Evolutionary conservation across 495 filamentous ascomycete genomes (phyloP), one percentile per base, ranked within the genome.

Genomic region (Penicillium robsamsonii): DNA sequence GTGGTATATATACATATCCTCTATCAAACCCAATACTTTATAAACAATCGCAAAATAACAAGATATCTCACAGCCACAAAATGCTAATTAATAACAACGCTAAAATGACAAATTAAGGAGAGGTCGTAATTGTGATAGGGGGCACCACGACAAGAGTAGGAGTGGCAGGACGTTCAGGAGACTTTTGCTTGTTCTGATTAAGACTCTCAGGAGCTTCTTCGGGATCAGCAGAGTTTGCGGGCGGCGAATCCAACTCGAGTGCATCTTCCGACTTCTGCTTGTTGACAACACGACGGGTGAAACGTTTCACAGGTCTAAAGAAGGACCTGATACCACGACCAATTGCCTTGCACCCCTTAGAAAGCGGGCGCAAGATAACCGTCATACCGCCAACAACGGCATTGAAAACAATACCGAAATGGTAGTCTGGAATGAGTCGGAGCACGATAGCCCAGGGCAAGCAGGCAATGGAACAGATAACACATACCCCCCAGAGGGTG

Each of bases 401-500:
- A 48, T 73, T 64, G 50, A 81, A 79, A 7, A 77, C 67, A 30
- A 67, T 35, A 1, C 70, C 77, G 18, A 84, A 77, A 31, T 81
- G 78, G 49, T 72, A 68, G 53, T 89, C 86, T 0, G 86, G 86
- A 30, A 87, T 80, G 11, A 84, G 77, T 49, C 91, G 86, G 49
- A 94, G 82, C 25, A 84, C 68, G 35, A 90, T 78, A 5, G 88
- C 91, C 61, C 89, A 82, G 4, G 88, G 86, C 13, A 94, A 82
- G 63, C 89, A 91, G 38, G 88, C 73, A 25, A 86, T 57, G 20
- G 89, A 86, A 46, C 91, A 81, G 24, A 88, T 72, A 41, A 96
- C 73, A 59, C 87, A 90, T 35, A 90, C 81, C 10, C 73, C 89
- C 91, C 91, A 96, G 68, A 92, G 87, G 11, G 76, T 70, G 15